Base-by-base conservation (phyloP, 2,329 filamentous ascomycete genomes). In the Microcyclospora tardicrescens region DNA sequence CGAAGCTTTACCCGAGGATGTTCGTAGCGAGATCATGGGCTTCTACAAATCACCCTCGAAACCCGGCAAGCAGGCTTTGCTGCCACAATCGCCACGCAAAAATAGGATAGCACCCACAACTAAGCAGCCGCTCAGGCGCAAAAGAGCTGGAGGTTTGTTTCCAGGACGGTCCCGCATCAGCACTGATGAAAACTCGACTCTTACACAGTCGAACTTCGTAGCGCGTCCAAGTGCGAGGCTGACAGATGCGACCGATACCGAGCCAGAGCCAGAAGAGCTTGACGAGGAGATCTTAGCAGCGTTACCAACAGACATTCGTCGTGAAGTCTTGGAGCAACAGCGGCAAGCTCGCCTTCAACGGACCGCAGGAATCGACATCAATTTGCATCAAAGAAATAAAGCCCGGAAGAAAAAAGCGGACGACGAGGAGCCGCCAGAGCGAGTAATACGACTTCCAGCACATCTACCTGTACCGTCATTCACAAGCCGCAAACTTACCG, bases 21-120 rank as follows among this genome's bases (percentile, higher is more conserved):
- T 98, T 56, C 83, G 87, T 45, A 75, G 78, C 2, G 91, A 96
- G 59, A 68, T 96, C 1, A 61, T 95, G 8, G 78, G 74, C 2
- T 77, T 81, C 28, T 93, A 94, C 51, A 57, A 56, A 47, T 58
- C 57, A 38, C 60, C 43, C 39, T 52, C 41, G 30, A 52, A 53
- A 38, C 43, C 47, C 34, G 45, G 52, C 48, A 60, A 60, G 39
- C 55, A 49, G 38, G 56, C 49, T 30, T 50, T 50, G 40, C 58
- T 61, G 15, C 58, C 58, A 1, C 59, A 61, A 34, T 77, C 73
- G 1, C 74, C 74, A 6, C 68, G 69, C 29, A 79, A 77, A 50
- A 68, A 70, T 41, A 65, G 72, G 13, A 52, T 68, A 30, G 61
- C 73, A 31, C 65, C 8, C 28, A 34, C 14, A 31, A 35, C 4